Evolutionary conservation across 495 filamentous ascomycete species (phyloP).

Genomic region (Xylaria palmicola): DNA sequence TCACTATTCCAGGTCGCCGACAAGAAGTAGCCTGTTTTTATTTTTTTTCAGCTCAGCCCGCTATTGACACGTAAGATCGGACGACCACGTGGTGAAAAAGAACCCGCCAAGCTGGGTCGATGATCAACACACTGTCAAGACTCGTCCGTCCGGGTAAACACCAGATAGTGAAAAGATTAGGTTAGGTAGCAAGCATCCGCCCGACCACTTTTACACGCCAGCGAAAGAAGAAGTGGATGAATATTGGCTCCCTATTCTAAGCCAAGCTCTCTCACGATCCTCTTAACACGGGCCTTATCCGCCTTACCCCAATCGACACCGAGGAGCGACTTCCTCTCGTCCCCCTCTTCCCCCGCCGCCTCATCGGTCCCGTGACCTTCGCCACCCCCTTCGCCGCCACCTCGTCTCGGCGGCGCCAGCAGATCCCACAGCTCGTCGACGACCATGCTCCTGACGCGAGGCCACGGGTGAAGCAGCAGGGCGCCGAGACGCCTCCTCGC

Average conservation of each 20-base stretch:
- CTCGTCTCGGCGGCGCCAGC: slow-evolving; percentile 2
- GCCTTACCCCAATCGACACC: slow-evolving; percentile 44
- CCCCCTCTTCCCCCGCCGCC: slow-evolving; percentile 13
- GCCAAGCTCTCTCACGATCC: slow-evolving; percentile 33
- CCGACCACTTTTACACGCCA: background rate
- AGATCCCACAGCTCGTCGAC: slow-evolving; percentile 50
- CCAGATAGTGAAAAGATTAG: too few species aligned
- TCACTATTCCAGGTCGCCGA: too few species aligned
- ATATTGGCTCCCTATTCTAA: slow-evolving; percentile 28
- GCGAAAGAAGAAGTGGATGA: too few species aligned
- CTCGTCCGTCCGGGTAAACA: too few species aligned
- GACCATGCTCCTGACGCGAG: slow-evolving; percentile 40
- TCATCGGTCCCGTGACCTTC: slow-evolving; percentile 10
- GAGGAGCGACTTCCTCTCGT: slow-evolving; percentile 17
- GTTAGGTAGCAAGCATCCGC: too few species aligned
- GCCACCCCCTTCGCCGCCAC: slow-evolving; percentile 5
- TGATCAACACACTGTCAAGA: too few species aligned
- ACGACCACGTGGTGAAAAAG: background rate
- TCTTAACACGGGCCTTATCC: slow-evolving; percentile 34
- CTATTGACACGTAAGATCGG: background rate
- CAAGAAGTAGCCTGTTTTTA: too few species aligned
- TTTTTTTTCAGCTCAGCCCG: too few species aligned
- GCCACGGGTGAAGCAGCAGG: slow-evolving; percentile 49
- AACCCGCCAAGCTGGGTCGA: too few species aligned
- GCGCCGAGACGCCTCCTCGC: slow-evolving; percentile 45